Evolutionary conservation across 2,329 filamentous ascomycete species (phyloP), one percentile per base, ranked within the genome.

Genomic region (Ophiobolus disseminans): DNA sequence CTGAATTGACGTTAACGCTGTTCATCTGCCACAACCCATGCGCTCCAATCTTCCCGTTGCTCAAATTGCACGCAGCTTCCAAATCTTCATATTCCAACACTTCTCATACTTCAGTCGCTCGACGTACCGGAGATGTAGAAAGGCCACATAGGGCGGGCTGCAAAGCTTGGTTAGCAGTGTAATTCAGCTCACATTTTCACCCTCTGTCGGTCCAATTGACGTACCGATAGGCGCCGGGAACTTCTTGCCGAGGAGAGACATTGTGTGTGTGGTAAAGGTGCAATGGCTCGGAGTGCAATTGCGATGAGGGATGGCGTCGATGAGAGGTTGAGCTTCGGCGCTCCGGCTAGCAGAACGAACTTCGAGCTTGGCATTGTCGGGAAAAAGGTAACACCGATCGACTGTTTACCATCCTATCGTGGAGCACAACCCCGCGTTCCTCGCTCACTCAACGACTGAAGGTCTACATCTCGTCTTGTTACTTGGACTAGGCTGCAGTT

Each of bases 41-140:
- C n/a, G 19, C n/a, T 40, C 14, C 36, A 2, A 28, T 20, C 11
- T 25, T n/a, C 34, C 26, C 5, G 17, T 16, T 8, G 21, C n/a
- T 36, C 35, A 46, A 49, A 50, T 51, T 54, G 44, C 45, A 17
- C 38, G 55, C 31, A 16, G 16, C 37, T 39, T 38, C 34, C 44
- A 32, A 31, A 46, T 55, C 43, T 47, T 55, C 26, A 19, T 19
- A 3, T 21, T 19, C 25, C 36, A 32, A n/a, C 37, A 26, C 40
- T 17, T 45, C 45, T 13, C 11, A 4, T 16, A 3, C 16, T 16
- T 3, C 6, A 6, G 30, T 17, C 42, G 40, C 26, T 57, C 53
- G 39, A 82, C 89, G 74, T 94, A 96, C 93, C 91, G 75, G 93
- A 93, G 77, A 84, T 82, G 83, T 92, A 94, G 86, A 97, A 97